Evolutionary conservation across 768 basidiomycete genomes (phyloP), one percentile per base, ranked within the genome.

Genomic region (Strobilomyces confusus): DNA sequence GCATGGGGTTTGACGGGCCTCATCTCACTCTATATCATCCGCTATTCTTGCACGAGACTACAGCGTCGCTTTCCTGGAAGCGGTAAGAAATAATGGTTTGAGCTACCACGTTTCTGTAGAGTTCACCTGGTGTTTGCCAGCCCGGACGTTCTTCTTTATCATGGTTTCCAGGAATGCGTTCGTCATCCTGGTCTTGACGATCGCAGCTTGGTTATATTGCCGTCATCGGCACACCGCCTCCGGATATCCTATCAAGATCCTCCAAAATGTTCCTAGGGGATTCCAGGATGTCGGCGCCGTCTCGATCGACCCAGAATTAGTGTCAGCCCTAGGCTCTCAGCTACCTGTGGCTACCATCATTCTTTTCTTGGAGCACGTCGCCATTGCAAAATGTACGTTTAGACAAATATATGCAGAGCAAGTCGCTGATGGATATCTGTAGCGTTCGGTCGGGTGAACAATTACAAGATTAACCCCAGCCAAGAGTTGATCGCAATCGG

Each of bases 401-500:
- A 8, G 26, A 52, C 37, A n/a, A 4, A 25, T 38, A 8, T 17
- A 17, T 40, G 32, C 40, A 42, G 25, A 40, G 19, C 17, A 42
- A 30, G 4, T 4, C 48, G 15, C 51, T 69, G 25, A 71, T 25
- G 1, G 26, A n/a, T 32, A 14, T 26, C 51, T n/a, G 5, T 61
- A 92, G 89, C 93, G 2, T 98, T 98, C 69, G 95, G 94, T 48
- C 87, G 97, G 58, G 67, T 98, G 59, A 98, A 98, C 67, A 85
- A 86, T 20, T 99, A 99, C 77, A 95, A 90, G 69, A 91, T 92
- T 60, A 82, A 91, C 55, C 91, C 94, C 2, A 92, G 92, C 72
- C 94, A 97, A 69, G 95, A 97, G 69, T 79, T 98, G 45, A 89
- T 98, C 61, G 94, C 95, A 38, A 98, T 99, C 60, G 95, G 95